Evolutionary conservation across 2,329 filamentous ascomycete species (phyloP), one percentile per base, ranked within the genome.

Genomic region (Fusarium pseudograminearum): DNA sequence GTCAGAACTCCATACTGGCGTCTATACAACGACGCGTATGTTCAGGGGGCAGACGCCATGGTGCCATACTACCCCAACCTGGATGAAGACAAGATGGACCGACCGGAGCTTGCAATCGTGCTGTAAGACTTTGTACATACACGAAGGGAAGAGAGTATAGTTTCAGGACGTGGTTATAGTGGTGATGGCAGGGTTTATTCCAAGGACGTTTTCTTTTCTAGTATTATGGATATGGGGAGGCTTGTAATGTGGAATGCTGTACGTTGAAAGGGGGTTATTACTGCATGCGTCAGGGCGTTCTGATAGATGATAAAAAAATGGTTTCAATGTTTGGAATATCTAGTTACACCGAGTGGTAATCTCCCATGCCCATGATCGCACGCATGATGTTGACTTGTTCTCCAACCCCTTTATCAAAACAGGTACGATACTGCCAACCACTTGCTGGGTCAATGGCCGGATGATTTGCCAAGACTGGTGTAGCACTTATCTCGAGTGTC

Each of bases 1-100:
- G 96, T 99, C 56, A 88, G 96, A 65, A 91, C 89, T 69, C 96
- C 97, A 22, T 99, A 98, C 83, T 99, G 96, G 95, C 87, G 96
- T 61, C 83, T 99, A 44, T 98, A 98, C 83, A 99, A 99, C 76
- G 94, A 98, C 79, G 93, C 94, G 5, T 99, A 99, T 78, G 95
- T 98, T 48, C 93, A 97, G 77, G 90, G 88, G 33, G 95, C 95
- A 20, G 96, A 99, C 80, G 89, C 93, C 30, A 97, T 99, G 90
- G 92, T 99, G 57, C 97, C 96, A 4, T 98, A 97, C 77, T 99
- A 98, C 78, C 96, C 95, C 2, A 91, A 91, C 70, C 81, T 98
- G 69, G 91, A 92, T 57, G 93, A 96, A 66, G 92, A 96, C 70
- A 89, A 89, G 61, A 83, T 95, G 75, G 90, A 92, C 74, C 86